These are phyloP conservation scores for Rhododendron ovatum DNA, from an alignment of 148 eudicot genomes.

Conservation along the genomic window DNA sequence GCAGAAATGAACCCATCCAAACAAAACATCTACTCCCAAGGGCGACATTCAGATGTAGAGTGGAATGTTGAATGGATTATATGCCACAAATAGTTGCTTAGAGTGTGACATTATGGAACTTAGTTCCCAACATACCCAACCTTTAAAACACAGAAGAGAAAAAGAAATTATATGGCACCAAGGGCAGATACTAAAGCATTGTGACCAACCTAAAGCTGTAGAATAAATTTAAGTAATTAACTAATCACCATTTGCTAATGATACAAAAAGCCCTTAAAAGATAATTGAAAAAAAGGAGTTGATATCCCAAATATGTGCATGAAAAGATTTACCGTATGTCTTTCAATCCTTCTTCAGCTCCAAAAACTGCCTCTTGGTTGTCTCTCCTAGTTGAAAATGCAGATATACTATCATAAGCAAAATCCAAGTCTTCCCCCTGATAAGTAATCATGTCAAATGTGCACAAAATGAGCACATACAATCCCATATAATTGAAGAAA, in stretches of 20 bases:
- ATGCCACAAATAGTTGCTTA: neutral
- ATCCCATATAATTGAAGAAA: neutral
- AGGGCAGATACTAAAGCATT: neutral
- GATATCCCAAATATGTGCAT: neutral
- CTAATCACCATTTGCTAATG: neutral
- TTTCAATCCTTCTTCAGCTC: conserved; percentile 93
- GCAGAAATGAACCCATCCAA: neutral
- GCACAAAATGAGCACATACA: neutral
- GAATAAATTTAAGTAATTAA: neutral
- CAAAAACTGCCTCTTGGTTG: conserved; percentile 96
- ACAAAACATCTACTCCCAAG: neutral
- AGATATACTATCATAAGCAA: conserved; percentile 93
- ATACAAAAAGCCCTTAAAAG: neutral
- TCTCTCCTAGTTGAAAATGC: conserved; percentile 91
- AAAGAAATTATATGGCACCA: neutral
- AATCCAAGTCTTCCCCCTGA: conserved; percentile 94
- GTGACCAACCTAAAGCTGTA: neutral
- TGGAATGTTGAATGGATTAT: neutral
- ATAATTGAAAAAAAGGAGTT: neutral
- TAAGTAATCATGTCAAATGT: conserved; percentile 7
- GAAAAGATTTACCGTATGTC: conserved; percentile 61
- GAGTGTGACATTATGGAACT: neutral
- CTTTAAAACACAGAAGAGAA: neutral
- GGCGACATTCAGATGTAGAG: neutral
- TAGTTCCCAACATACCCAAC: neutral